Evolutionary conservation across 768 basidiomycete genomes (phyloP), one percentile per base, ranked within the genome.

Genomic region (Nidularia pulvinata): DNA sequence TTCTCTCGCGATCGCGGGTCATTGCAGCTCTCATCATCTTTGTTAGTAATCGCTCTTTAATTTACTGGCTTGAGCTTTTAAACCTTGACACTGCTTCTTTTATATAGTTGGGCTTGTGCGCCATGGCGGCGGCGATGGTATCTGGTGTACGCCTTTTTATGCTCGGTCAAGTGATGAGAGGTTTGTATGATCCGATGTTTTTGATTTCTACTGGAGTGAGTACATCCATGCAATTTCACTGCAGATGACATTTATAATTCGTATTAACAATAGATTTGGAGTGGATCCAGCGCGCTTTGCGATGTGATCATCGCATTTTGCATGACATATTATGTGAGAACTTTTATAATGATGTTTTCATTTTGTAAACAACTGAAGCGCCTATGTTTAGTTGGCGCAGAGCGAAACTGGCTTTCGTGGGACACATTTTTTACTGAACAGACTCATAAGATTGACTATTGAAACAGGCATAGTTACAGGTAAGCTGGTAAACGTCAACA

Each of bases 381-480:
- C 2, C 11, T 9, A 14, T 16, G 48, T 9, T 44, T 35, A 63
- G 61, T 57, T 65, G 13, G 57, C 59, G 4, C 61, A 59, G 33
- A 65, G 59, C 50, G 61, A 65, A 30, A 64, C 60, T 13, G 59
- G 61, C 4, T 68, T 63, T 49, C 57, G 55, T 33, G 51, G 61
- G 19, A 71, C 65, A 0, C 60, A 64, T 22, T 48, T 59, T 4
- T 59, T 66, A 34, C 61, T 71, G 4, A 60, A 63, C 11, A 60
- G 64, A 35, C 58, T 71, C 6, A 62, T 70, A n/a, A 64, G 68
- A n/a, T 55, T 72, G 42, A 67, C 65, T 0, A 64, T 72, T n/a
- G 71, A 75, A 54, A 75, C 73, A 6, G 71, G 72, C 4, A 52
- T 61, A 3, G 42, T 66, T 13, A 72, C 71, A 46, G 69, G 70